A percentile compares a stretch with the other conserved stretches of the same genome.
Evolutionary conservation across 2,329 filamentous ascomycete species (phyloP).

Genomic region (Neonectria punicea): DNA sequence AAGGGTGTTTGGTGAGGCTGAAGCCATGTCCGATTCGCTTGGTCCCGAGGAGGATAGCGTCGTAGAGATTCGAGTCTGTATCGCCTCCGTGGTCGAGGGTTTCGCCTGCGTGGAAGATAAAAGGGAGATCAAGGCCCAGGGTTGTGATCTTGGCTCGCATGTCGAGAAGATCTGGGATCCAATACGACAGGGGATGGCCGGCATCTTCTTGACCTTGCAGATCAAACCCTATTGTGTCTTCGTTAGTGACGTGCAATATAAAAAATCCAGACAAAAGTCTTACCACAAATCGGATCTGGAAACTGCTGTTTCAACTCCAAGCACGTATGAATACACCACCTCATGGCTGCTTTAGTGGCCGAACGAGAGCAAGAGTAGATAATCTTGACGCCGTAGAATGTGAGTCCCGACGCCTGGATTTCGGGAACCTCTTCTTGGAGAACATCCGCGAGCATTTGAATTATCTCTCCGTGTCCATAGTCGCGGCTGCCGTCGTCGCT

Average conservation of each 20-base stretch:
- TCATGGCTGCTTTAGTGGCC: not conserved
- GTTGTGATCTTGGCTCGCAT: slow-evolving; percentile 81
- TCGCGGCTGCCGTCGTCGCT: not conserved
- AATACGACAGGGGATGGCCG: slow-evolving; percentile 75
- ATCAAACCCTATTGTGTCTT: slow-evolving; percentile 70
- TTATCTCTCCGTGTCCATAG: not conserved
- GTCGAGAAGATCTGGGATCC: slow-evolving; percentile 84
- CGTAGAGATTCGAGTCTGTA: slow-evolving; percentile 81
- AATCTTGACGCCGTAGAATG: not conserved
- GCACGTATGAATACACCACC: not conserved
- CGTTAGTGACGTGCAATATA: not conserved
- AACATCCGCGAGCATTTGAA: not conserved
- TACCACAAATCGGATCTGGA: not conserved
- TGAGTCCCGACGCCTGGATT: not conserved
- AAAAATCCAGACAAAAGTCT: not conserved
- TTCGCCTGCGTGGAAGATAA: slow-evolving; percentile 90
- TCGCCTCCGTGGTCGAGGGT: slow-evolving; percentile 74
- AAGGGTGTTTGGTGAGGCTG: slow-evolving; percentile 84
- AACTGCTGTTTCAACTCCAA: not conserved
- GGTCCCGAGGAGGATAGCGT: slow-evolving; percentile 82
- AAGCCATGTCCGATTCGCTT: slow-evolving; percentile 85
- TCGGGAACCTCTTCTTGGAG: not conserved
- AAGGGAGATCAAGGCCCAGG: slow-evolving; percentile 79
- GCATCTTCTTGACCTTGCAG: slow-evolving; percentile 83
- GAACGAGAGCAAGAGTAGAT: not conserved